Percentiles rank a stretch among this genome's conserved stretches.
phyloP scores from a whole-genome alignment of 2,329 filamentous ascomycete genomes.

The Fusarium longipes region DNA sequence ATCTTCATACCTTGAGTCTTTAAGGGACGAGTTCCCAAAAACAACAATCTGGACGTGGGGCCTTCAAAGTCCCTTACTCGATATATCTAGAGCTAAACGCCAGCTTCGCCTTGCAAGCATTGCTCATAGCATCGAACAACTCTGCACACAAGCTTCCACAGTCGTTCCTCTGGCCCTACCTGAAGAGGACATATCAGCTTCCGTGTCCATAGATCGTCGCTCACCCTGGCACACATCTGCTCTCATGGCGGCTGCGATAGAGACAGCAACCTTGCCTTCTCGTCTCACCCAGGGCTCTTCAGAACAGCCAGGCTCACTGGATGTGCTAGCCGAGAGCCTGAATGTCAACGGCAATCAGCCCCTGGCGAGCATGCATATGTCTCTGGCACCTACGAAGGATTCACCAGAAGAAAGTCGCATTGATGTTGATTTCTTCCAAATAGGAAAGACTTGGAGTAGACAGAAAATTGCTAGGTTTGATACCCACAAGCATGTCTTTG shows the following conservation, averaged over 20 bases:
- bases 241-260: slow-evolving; percentile 78
- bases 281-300: slow-evolving; percentile 66
- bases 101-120: slow-evolving; percentile 75
- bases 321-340: slow-evolving; percentile 72
- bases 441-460: slow-evolving; percentile 38
- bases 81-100: slow-evolving; percentile 63
- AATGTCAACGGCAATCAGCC: slow-evolving; percentile 83
- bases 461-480: slow-evolving; percentile 17
- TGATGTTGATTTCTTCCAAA: slow-evolving; percentile 49
- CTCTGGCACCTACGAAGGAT: slow-evolving; percentile 56
- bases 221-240: slow-evolving; percentile 86
- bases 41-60: slow-evolving; percentile 89
- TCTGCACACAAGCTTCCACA: slow-evolving; percentile 78
- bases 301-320: slow-evolving; percentile 61
- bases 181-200: slow-evolving; percentile 65
- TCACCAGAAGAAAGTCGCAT: slow-evolving; percentile 47
- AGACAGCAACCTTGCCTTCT: slow-evolving; percentile 81
- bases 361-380: slow-evolving; percentile 79
- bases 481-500: slow-evolving; percentile 46
- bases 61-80: slow-evolving; percentile 70
- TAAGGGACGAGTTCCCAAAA: slow-evolving; percentile 93
- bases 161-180: slow-evolving; percentile 79
- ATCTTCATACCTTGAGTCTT: slow-evolving; percentile 76
- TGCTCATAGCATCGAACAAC: slow-evolving; percentile 75
- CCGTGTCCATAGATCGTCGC: slow-evolving; percentile 67